Evolutionary conservation across 192 early-diverging fungal genomes (phyloP).

Genomic region (Pilaira anomala): DNA sequence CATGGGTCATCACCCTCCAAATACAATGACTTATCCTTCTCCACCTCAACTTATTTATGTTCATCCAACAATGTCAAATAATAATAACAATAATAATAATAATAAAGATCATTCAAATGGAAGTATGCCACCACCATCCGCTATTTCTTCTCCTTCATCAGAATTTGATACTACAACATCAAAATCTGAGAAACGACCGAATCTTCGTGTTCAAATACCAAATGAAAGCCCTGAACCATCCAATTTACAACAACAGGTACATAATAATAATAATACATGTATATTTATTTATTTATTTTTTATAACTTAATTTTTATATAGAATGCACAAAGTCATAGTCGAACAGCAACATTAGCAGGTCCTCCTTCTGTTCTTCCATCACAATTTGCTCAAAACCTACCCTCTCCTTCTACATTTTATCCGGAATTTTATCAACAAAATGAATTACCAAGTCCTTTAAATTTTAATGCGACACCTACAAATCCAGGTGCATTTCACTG

Average conservation of each 20-base stretch:
- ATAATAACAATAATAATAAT: not conserved
- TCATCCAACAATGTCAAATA: slow-evolving; percentile 7
- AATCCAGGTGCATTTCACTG: slow-evolving; percentile 28
- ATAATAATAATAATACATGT: not conserved
- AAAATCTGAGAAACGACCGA: slow-evolving; percentile 2
- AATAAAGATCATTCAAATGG: too few relatives aligned
- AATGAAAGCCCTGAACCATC: not conserved
- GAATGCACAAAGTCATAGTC: not conserved
- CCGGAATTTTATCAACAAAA: slow-evolving; percentile 69
- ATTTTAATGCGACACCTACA: slow-evolving; percentile 70
- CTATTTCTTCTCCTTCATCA: not conserved
- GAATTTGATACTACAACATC: not conserved
- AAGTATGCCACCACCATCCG: not conserved
- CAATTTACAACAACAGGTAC: slow-evolving; percentile 12
- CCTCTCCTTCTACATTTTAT: slow-evolving; percentile 76
- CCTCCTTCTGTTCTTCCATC: slow-evolving; percentile 68
- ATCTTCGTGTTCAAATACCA: slow-evolving; percentile 5
- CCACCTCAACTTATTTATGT: slow-evolving; percentile 11
- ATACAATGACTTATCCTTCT: slow-evolving; percentile 4
- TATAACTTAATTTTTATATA: too few relatives aligned
- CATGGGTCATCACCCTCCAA: too few relatives aligned
- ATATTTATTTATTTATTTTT: not conserved
- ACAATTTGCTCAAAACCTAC: slow-evolving; percentile 66
- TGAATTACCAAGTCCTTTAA: slow-evolving; percentile 71
- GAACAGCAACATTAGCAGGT: not conserved